Conservation (phyloP, 192 early-diverging fungal genomes). For the Backusella liffmaniae region DNA sequence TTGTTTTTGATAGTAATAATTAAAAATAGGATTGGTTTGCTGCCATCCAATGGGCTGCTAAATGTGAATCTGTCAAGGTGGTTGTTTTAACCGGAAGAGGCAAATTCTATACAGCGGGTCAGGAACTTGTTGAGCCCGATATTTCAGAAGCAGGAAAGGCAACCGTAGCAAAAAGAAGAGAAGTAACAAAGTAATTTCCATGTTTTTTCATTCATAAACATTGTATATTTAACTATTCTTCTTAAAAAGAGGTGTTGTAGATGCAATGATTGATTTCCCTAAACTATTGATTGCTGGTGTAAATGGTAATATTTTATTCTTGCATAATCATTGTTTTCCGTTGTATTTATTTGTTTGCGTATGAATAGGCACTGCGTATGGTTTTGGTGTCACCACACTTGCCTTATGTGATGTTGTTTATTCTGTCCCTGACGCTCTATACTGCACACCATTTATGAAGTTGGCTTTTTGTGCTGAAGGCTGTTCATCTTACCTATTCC, state of each 20-base stretch:
- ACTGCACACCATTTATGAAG: slow-evolving; percentile 74
- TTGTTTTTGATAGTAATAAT: no score
- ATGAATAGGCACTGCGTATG: slow-evolving; percentile 58
- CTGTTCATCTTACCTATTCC: slow-evolving; percentile 68
- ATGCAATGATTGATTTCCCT: slow-evolving; percentile 58
- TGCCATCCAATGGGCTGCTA: slow-evolving; percentile 57
- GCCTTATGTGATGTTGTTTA: slow-evolving; percentile 73
- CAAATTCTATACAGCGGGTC: slow-evolving; percentile 63
- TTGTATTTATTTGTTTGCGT: background rate
- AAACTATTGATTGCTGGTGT: slow-evolving; percentile 69
- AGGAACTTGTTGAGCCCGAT: slow-evolving; percentile 49
- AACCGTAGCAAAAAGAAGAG: background rate
- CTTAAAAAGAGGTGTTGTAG: slow-evolving; percentile 18
- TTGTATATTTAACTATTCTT: background rate
- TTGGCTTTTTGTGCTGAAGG: slow-evolving; percentile 76
- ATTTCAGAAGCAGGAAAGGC: background rate
- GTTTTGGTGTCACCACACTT: slow-evolving; percentile 65
- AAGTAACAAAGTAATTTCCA: background rate
- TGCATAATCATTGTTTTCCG: background rate
- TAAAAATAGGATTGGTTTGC: slow-evolving; percentile 50
- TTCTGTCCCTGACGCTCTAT: slow-evolving; percentile 58
- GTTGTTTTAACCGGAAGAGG: slow-evolving; percentile 67
- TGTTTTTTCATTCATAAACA: background rate
- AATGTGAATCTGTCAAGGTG: slow-evolving; percentile 48
- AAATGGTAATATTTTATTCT: slow-evolving; percentile 45